phyloP scores from a whole-genome alignment of 169 alveolate genomes.

The Plasmodium vinckei region DNA sequence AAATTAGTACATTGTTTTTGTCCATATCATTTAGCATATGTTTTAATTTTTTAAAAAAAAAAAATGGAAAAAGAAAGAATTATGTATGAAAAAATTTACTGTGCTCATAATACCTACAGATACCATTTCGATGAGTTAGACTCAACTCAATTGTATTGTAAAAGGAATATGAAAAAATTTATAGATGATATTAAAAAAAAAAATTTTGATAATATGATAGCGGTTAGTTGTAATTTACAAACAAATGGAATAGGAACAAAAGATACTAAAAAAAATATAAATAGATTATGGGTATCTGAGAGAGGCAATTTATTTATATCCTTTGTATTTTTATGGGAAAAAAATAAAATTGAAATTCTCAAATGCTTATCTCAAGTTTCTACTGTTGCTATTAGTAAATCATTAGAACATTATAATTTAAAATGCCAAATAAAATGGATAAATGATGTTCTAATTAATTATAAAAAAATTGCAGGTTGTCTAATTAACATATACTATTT shows the following conservation, averaged over 20 bases:
- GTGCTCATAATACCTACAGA: background rate
- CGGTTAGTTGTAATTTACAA: constrained; percentile 1
- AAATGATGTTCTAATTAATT: constrained; percentile 30
- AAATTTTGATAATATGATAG: constrained; percentile 6
- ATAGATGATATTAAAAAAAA: constrained; percentile 18
- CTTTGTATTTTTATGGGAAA: constrained; percentile 54
- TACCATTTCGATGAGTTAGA: constrained; percentile 15
- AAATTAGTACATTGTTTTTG: no score
- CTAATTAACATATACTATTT: constrained; percentile 26
- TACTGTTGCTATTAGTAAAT: constrained; percentile 47
- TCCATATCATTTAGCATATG: no score
- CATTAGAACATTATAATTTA: constrained; percentile 36
- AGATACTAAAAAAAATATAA: background rate
- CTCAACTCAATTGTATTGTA: constrained; percentile 9
- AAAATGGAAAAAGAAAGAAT: no score
- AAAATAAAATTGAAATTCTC: constrained; percentile 4
- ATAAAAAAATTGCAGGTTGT: constrained; percentile 45
- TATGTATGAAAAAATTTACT: no score
- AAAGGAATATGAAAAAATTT: constrained; percentile 26
- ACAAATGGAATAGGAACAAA: background rate
- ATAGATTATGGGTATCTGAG: constrained; percentile 27
- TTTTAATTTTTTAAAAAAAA: no score
- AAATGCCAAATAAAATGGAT: constrained; percentile 37
- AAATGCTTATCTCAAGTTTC: constrained; percentile 18
- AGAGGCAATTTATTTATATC: constrained; percentile 47